Evolutionary conservation across 495 filamentous ascomycete species (phyloP).

Genomic region (Xeromyces bisporus): DNA sequence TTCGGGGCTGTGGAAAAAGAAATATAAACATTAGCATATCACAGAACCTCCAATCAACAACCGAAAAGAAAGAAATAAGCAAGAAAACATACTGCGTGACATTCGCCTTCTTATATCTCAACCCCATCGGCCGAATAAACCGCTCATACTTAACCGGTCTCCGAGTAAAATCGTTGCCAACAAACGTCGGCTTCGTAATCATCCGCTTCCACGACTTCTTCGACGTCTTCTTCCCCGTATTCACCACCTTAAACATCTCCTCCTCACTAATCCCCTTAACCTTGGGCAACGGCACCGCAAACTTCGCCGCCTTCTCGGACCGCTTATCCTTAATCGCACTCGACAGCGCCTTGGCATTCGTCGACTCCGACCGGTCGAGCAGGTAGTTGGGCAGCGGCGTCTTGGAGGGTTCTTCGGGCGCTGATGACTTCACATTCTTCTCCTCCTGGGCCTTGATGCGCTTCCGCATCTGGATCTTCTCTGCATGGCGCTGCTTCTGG

Average conservation of each 20-base stretch:
- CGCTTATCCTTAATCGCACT: slow-evolving; percentile 80
- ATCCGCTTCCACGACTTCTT: slow-evolving; percentile 87
- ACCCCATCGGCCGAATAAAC: slow-evolving; percentile 64
- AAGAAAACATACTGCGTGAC: slow-evolving; percentile 44
- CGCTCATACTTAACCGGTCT: slow-evolving; percentile 89
- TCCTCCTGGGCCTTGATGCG: slow-evolving; percentile 86
- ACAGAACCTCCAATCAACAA: neutral
- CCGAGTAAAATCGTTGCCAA: slow-evolving; percentile 81
- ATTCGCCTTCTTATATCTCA: slow-evolving; percentile 88
- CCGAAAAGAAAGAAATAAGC: neutral
- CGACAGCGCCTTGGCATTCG: slow-evolving; percentile 75
- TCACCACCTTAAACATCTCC: slow-evolving; percentile 97
- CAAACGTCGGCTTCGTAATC: slow-evolving; percentile 85
- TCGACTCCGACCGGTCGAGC: slow-evolving; percentile 72
- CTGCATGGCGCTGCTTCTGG: slow-evolving; percentile 79
- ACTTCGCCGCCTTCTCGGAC: slow-evolving; percentile 88
- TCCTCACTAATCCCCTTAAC: slow-evolving; percentile 87
- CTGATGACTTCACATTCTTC: slow-evolving; percentile 83
- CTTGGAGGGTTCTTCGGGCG: slow-evolving; percentile 51
- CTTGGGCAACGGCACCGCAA: slow-evolving; percentile 84
- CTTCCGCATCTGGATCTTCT: slow-evolving; percentile 99
- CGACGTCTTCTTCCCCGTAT: slow-evolving; percentile 73
- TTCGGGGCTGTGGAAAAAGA: slow-evolving; percentile 48
- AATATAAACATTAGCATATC: too few species aligned
- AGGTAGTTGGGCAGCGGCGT: slow-evolving; percentile 73